These are phyloP conservation scores for Paramyrothecium sp. DNA, from an alignment of 2,329 filamentous ascomycete species.

Conservation along the genomic window DNA sequence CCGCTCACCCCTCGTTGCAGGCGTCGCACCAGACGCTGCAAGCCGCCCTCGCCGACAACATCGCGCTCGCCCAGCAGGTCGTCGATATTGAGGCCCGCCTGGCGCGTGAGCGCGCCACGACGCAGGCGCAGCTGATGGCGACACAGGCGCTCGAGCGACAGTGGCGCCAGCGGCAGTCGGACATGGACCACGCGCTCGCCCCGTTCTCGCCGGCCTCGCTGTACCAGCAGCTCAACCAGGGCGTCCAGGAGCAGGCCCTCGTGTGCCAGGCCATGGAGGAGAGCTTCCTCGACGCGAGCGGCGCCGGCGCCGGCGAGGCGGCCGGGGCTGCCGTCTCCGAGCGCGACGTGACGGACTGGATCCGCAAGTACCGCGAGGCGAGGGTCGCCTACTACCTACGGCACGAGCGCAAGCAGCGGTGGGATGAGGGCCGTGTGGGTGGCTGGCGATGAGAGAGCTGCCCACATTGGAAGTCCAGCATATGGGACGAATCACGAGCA, in stretches of 20 bases:
- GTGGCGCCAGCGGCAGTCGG: constrained; percentile 83
- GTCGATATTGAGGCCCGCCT: constrained; percentile 58
- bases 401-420: constrained; percentile 84
- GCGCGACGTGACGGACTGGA: constrained; percentile 82
- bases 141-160: constrained; percentile 87
- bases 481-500: not conserved
- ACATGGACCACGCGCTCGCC: constrained; percentile 81
- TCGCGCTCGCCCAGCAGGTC: constrained; percentile 65
- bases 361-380: constrained; percentile 76
- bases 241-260: constrained; percentile 77
- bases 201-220: constrained; percentile 85
- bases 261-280: constrained; percentile 84
- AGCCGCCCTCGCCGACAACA: constrained; percentile 67
- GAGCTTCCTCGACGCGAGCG: constrained; percentile 73
- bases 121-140: constrained; percentile 78
- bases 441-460: constrained; percentile 71
- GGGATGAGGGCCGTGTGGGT: constrained; percentile 94
- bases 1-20: constrained; percentile 69
- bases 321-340: constrained; percentile 56
- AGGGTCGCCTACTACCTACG: constrained; percentile 76
- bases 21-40: constrained; percentile 65
- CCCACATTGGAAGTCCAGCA: not conserved
- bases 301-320: constrained; percentile 25
- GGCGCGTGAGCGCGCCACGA: constrained; percentile 61
- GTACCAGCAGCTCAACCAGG: constrained; percentile 76